Conservation (phyloP, 2,329 filamentous ascomycete genomes). For the Nemania sp. region DNA sequence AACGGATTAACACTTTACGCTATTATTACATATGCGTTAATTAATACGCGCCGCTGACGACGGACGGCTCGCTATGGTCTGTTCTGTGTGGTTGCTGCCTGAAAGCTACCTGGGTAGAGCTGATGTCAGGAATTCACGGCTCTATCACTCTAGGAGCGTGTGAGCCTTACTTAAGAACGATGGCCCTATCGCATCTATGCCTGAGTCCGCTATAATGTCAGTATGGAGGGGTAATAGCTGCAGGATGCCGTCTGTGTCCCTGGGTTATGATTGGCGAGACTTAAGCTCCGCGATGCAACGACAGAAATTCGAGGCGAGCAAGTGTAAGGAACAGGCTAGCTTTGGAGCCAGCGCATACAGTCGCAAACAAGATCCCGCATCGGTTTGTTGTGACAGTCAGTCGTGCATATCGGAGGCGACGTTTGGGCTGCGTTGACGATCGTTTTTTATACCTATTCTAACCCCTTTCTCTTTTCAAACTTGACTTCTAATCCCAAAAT, state of each 20-base stretch:
- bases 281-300: neutral
- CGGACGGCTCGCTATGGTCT: neutral
- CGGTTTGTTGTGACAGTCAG: conserved; percentile 14
- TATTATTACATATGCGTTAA: neutral
- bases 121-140: neutral
- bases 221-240: conserved; percentile 23
- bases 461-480: neutral
- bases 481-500: neutral
- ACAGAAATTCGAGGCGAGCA: conserved; percentile 9
- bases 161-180: neutral
- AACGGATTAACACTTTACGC: neutral
- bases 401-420: neutral
- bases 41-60: neutral
- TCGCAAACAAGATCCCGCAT: conserved; percentile 3
- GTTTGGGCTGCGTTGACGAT: neutral
- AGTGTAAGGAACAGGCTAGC: conserved; percentile 6
- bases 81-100: neutral
- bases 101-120: neutral
- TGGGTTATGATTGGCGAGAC: conserved; percentile 18
- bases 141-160: too few relatives aligned
- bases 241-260: neutral
- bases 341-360: conserved; percentile 29
- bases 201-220: neutral
- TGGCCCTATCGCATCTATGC: neutral
- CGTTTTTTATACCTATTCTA: neutral